Evolutionary conservation across 805 yeast species (phyloP), one percentile per base, ranked within the genome.

Genomic region (Metschnikowia peoriensis): DNA sequence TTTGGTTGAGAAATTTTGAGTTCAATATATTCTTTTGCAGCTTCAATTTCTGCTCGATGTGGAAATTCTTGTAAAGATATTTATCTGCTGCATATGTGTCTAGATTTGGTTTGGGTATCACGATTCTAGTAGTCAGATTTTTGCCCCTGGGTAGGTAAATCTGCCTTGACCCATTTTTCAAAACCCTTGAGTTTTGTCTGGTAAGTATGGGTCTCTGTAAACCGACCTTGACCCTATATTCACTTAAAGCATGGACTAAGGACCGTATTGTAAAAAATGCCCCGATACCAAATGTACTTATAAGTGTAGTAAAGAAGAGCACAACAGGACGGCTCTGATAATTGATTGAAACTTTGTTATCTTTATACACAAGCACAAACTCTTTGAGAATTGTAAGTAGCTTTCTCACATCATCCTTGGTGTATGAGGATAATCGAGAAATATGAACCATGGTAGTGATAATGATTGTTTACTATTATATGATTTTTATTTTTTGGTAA

Each of bases 1-100:
- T 71, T 71, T 91, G 96, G 54, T 82, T 82, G 53, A 89, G 68
- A 61, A 90, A 89, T 60, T 80, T 80, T 28, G 89, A 84, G 62
- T 84, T 81, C 51, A 79, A 61, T 16, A 75, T 54, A 41, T 62
- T 65, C 40, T 63, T 65, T 54, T 66, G 72, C 53, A 58, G 65
- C 50, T 63, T 64, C 51, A 64, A 48, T 35, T 60, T 61, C 58
- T 73, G 69, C 40, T 66, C 69, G 27, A 73, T 66, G 48, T 69
- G 54, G 58, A 75, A 80, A 55, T 73, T 73, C 62, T 80, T 82
- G 60, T 80, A 80, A 17, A 77, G 61, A 51, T 81, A 76, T 61
- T 78, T 78, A 62, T 82, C 85, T 7, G 82, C 81, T 50, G 83
- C 85, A 58, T 78, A 80, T 56, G 64, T 71, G 62, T 80, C 85